These are phyloP conservation scores for Cystoderma amianthinum DNA, from an alignment of 768 basidiomycete species.

Conservation along the genomic window DNA sequence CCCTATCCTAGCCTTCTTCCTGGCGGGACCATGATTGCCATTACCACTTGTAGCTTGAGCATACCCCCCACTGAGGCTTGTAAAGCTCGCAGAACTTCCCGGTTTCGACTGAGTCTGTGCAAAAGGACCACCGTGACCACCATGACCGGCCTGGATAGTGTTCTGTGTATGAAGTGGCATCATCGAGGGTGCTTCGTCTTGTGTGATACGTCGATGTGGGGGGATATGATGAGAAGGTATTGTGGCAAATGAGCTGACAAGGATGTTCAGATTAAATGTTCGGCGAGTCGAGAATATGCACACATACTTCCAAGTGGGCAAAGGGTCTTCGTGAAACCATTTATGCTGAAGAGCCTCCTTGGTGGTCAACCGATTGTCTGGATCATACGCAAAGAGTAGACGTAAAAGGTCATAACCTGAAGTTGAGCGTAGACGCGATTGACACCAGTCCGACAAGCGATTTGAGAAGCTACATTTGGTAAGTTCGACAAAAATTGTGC, in stretches of 20 bases:
- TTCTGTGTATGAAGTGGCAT: slow-evolving; percentile 52
- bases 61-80: slow-evolving; percentile 50
- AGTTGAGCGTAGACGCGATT: slow-evolving; percentile 48
- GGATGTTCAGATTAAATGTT: background rate
- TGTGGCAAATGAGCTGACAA: slow-evolving; percentile 69
- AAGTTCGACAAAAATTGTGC: background rate
- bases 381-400: slow-evolving; percentile 86
- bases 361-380: slow-evolving; percentile 79
- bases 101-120: slow-evolving; percentile 51
- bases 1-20: slow-evolving; percentile 8
- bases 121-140: slow-evolving; percentile 27
- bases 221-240: slow-evolving; percentile 64
- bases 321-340: slow-evolving; percentile 92
- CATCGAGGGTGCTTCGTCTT: slow-evolving; percentile 90
- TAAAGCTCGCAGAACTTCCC: slow-evolving; percentile 58
- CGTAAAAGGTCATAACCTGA: slow-evolving; percentile 80
- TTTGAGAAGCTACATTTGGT: slow-evolving; percentile 29
- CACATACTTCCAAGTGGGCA: slow-evolving; percentile 78
- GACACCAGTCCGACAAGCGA: slow-evolving; percentile 74
- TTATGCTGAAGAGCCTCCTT: slow-evolving; percentile 74
- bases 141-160: slow-evolving; percentile 29
- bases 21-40: slow-evolving; percentile 22
- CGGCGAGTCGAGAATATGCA: background rate
- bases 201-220: slow-evolving; percentile 82
- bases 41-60: slow-evolving; percentile 26